Base-by-base conservation (phyloP, 495 filamentous ascomycete genomes). In the Neurospora intermedia region DNA sequence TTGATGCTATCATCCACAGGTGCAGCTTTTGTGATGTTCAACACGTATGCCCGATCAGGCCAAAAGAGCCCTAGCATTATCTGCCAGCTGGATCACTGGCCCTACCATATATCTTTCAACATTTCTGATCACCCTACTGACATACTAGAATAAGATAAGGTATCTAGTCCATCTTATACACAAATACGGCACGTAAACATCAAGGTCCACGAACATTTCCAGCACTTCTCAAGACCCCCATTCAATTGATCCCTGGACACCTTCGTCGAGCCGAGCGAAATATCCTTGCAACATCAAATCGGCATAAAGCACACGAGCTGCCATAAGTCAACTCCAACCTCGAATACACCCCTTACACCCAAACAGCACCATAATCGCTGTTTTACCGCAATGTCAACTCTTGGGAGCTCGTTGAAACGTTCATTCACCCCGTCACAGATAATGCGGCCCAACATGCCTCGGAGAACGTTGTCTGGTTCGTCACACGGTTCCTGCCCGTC, bases 401-500 rank as follows among this genome's bases (percentile, higher is more conserved):
- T 66, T 66, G 54, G 54, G 18, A 35, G 27, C 54, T 66, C 54
- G 54, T 66, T 66, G 54, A 66, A 66, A 66, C 27, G 54, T 4
- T 66, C 54, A 66, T 66, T 66, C 27, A 16, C 27, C 54, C 54
- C 54, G 54, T 66, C 54, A 66, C 54, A 66, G 18, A 31, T 66
- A 15, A 27, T 71, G 39, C 76, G 79, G 48, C 81, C 77, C 16
- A 73, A 74, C 45, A 78, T 77, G 23, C 80, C 78, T 31, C 74
- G 74, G 40, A 76, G 80, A 72, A 81, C 70, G 10, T 75, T 75
- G 69, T 83, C 83, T 35, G 82, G 74, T 74, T 83, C 83, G 15
- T 72, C 78, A 73, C 45, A 74, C 72, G 46, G 76, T 74, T 43
- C 81, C n/a, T 66, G 54, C 15, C 27, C 54, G 4, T 66, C 54